phyloP scores from a whole-genome alignment of 495 filamentous ascomycete genomes.

The Penicillium robsamsonii region DNA sequence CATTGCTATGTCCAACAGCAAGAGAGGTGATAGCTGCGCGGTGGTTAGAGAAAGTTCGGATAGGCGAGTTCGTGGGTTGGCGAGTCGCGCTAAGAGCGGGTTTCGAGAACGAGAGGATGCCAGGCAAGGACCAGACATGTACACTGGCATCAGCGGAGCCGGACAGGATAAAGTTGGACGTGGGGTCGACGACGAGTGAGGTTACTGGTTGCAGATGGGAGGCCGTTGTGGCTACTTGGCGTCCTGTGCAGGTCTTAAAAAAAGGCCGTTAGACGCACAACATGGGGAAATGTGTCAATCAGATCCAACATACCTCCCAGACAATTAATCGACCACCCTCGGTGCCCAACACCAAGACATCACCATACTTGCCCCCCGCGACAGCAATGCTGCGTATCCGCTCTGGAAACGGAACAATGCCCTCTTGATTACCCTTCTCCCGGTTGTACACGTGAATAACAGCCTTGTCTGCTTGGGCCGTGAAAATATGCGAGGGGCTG shows the following conservation, averaged over 20 bases:
- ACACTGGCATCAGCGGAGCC: constrained; percentile 87
- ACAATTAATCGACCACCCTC: constrained; percentile 80
- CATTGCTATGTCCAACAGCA: constrained; percentile 62
- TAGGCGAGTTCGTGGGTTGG: constrained; percentile 49
- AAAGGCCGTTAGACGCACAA: constrained; percentile 1
- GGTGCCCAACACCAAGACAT: constrained; percentile 78
- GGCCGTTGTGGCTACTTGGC: constrained; percentile 81
- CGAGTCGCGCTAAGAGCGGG: constrained; percentile 34
- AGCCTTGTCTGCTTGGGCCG: constrained; percentile 86
- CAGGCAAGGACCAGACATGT: constrained; percentile 81
- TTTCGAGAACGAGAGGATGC: constrained; percentile 65
- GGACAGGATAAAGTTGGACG: constrained; percentile 76
- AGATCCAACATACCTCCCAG: constrained; percentile 73
- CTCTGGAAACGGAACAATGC: constrained; percentile 80
- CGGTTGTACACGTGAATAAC: constrained; percentile 88
- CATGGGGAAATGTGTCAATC: not conserved
- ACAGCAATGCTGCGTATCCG: constrained; percentile 71
- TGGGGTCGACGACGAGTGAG: constrained; percentile 66
- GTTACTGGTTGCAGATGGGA: constrained; percentile 86
- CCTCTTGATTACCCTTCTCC: constrained; percentile 80
- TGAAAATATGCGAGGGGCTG: constrained; percentile 81
- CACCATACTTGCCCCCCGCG: constrained; percentile 58
- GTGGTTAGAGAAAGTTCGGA: constrained; percentile 74
- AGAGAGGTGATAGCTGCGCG: constrained; percentile 74
- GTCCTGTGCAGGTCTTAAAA: constrained; percentile 73